Conservation (phyloP, 2,329 filamentous ascomycete genomes). For the Dactylonectria estremocensis region DNA sequence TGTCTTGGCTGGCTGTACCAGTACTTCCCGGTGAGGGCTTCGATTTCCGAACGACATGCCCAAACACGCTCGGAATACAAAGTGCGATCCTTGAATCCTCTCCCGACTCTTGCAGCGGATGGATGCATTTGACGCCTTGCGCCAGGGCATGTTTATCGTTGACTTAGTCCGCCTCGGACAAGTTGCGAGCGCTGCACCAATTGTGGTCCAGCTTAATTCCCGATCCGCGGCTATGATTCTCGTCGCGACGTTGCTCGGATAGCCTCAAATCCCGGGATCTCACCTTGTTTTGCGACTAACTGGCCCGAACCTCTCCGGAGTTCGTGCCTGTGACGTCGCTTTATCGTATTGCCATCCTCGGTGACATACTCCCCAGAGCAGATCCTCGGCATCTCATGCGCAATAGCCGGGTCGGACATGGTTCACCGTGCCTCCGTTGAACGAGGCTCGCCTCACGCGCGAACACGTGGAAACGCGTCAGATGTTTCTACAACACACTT, state of each 20-base stretch:
- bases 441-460: not conserved
- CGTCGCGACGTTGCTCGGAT: conserved; percentile 20
- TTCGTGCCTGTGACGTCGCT: conserved; percentile 42
- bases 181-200: conserved; percentile 10
- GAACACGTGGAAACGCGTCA: conserved; percentile 5
- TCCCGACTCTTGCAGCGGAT: conserved; percentile 25
- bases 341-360: conserved; percentile 41
- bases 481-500: not conserved
- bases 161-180: conserved; percentile 36
- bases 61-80: conserved; percentile 4
- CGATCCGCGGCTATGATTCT: conserved; percentile 42
- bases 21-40: conserved; percentile 16
- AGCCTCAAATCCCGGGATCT: conserved; percentile 31
- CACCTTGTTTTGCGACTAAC: conserved; percentile 20
- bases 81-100: conserved; percentile 4
- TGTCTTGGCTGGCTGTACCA: conserved; percentile 4
- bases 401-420: conserved; percentile 35
- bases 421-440: conserved; percentile 25
- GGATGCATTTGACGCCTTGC: conserved; percentile 13
- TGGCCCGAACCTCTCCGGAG: conserved; percentile 32
- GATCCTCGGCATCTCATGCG: conserved; percentile 46
- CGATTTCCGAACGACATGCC: conserved; percentile 4
- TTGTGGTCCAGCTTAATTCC: conserved; percentile 28
- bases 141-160: conserved; percentile 12
- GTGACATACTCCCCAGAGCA: conserved; percentile 25